A percentile compares a stretch with the other conserved stretches of the same genome.
These are phyloP conservation scores for Vishniacozyma victoriae DNA, from an alignment of 768 basidiomycete species.

Conservation along the genomic window DNA sequence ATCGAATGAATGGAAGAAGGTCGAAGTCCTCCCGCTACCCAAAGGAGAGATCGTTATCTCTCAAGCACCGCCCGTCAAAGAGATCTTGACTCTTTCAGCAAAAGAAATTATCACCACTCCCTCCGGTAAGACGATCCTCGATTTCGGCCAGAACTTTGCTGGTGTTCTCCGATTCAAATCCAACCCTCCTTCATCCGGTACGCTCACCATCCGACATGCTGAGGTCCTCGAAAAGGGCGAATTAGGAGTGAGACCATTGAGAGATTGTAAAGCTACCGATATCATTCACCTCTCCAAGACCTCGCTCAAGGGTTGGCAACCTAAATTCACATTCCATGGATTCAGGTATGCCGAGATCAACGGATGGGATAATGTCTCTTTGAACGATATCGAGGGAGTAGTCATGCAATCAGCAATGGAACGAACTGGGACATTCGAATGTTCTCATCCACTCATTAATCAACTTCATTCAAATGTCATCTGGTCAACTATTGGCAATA, in stretches of 20 bases:
- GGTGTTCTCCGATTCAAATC: slow-evolving; percentile 26
- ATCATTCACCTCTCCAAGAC: slow-evolving; percentile 10
- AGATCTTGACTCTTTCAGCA: neutral
- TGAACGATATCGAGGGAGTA: slow-evolving; percentile 16
- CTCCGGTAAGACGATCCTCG: slow-evolving; percentile 31
- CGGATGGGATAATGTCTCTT: slow-evolving; percentile 14
- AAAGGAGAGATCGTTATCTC: slow-evolving; percentile 14
- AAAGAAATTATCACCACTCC: slow-evolving; percentile 32
- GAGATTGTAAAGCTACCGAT: slow-evolving; percentile 22
- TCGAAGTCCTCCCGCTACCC: slow-evolving; percentile 13
- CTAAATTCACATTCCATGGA: slow-evolving; percentile 42
- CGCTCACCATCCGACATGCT: slow-evolving; percentile 28
- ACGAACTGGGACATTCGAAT: slow-evolving; percentile 26
- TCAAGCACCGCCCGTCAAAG: slow-evolving; percentile 33
- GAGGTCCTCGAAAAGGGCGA: slow-evolving; percentile 43
- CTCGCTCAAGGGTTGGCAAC: slow-evolving; percentile 21
- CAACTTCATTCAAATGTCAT: slow-evolving; percentile 29
- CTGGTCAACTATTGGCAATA: slow-evolving; percentile 30
- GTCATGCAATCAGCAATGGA: slow-evolving; percentile 24
- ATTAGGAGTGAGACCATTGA: slow-evolving; percentile 32
- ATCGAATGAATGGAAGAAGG: neutral
- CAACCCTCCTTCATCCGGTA: neutral
- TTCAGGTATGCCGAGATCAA: slow-evolving; percentile 36
- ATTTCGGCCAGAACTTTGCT: slow-evolving; percentile 45
- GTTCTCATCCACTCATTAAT: slow-evolving; percentile 29